Evolutionary conservation across 306 rosid genomes (phyloP).

Genomic region (Fagus sylvatica): DNA sequence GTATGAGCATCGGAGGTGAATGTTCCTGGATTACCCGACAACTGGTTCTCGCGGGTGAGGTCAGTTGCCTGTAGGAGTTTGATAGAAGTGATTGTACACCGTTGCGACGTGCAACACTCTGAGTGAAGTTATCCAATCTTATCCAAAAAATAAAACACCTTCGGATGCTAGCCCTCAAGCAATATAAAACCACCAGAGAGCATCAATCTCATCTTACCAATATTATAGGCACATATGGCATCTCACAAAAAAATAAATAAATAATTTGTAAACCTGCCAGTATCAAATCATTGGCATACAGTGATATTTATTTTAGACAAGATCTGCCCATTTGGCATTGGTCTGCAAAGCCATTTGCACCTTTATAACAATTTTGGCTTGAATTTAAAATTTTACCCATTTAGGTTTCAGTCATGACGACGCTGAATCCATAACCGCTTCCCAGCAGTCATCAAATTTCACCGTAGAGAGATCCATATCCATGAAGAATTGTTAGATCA

Average conservation of each 20-base stretch:
- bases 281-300: neutral
- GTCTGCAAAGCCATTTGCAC: neutral
- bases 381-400: neutral
- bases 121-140: too few species aligned
- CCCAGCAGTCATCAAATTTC: slow-evolving; percentile 4
- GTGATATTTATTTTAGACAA: neutral
- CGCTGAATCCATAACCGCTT: neutral
- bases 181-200: neutral
- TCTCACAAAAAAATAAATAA: too few species aligned
- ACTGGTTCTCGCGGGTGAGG: too few species aligned
- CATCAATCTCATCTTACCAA: neutral
- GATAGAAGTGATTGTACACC: too few species aligned
- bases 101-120: too few species aligned
- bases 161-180: neutral
- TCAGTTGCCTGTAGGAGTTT: too few species aligned
- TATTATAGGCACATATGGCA: neutral
- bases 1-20: too few species aligned
- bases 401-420: neutral
- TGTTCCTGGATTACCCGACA: too few species aligned
- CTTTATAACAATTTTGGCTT: neutral
- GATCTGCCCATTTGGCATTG: neutral
- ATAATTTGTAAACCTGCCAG: neutral
- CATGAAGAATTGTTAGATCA: neutral
- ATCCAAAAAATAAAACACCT: too few species aligned
- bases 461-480: neutral